phyloP scores from a whole-genome alignment of 2,329 filamentous ascomycete genomes.

The Elsinoe necatrix region DNA sequence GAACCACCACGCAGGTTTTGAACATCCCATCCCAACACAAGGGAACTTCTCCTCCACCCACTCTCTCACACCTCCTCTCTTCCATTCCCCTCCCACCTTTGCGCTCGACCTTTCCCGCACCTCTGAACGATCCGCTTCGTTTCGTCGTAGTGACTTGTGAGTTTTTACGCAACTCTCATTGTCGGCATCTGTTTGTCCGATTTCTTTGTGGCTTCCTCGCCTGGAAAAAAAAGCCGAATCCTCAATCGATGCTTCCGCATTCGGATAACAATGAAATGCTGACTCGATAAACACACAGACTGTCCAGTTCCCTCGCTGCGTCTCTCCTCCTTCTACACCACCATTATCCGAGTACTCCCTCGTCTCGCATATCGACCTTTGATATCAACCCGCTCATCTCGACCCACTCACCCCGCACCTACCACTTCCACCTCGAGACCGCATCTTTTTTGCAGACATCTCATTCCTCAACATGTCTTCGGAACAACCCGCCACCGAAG shows the following conservation, averaged over 20 bases:
- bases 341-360: constrained; percentile 1
- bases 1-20: constrained; percentile 13
- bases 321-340: constrained; percentile 3
- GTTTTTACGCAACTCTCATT: background rate
- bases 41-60: constrained; percentile 3
- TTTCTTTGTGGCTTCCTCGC: constrained; percentile 7
- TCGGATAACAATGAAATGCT: constrained; percentile 13
- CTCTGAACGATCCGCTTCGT: background rate
- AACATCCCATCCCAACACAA: constrained; percentile 11
- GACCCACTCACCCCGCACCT: constrained; percentile 7
- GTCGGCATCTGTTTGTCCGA: background rate
- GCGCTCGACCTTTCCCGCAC: background rate
- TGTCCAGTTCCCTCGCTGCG: background rate
- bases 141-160: background rate
- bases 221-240: background rate
- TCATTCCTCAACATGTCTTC: constrained; percentile 32
- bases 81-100: background rate
- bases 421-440: constrained; percentile 6
- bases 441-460: constrained; percentile 15
- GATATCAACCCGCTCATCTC: constrained; percentile 1
- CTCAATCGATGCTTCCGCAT: constrained; percentile 14
- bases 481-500: constrained; percentile 29
- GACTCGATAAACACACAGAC: constrained; percentile 11
- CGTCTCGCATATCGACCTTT: constrained; percentile 11
- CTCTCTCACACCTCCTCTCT: background rate